Evolutionary conservation across 768 basidiomycete species (phyloP).

Genomic region (Trametes cubensis): DNA sequence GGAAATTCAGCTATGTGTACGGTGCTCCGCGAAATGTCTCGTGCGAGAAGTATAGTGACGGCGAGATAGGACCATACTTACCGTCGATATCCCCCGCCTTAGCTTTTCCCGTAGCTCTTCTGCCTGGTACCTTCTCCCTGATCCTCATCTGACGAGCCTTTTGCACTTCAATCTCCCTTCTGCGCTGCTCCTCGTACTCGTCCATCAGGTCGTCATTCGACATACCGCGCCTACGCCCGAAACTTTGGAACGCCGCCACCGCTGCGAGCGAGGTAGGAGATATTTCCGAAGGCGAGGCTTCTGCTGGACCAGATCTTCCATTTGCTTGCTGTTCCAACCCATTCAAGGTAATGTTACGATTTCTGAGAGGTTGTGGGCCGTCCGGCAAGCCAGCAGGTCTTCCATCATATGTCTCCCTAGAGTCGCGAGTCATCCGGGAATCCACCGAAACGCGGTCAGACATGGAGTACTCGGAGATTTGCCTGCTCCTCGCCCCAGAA

Average conservation of each 20-base stretch:
- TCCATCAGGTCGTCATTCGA: conserved; percentile 58
- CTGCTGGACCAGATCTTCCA: conserved; percentile 13
- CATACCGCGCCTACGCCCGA: conserved; percentile 54
- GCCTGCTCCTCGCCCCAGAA: conserved; percentile 63
- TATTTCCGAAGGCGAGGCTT: conserved; percentile 20
- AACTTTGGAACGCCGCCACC: conserved; percentile 71
- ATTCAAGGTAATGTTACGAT: conserved; percentile 5
- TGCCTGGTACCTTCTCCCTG: conserved; percentile 65
- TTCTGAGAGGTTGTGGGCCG: conserved; percentile 15
- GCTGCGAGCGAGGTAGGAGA: conserved; percentile 45
- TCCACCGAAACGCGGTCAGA: conserved; percentile 54
- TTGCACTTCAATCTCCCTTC: conserved; percentile 65
- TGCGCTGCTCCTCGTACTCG: conserved; percentile 60
- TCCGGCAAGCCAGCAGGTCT: conserved; percentile 45
- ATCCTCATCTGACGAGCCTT: conserved; percentile 69
- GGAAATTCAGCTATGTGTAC: background rate
- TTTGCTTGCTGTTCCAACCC: conserved; percentile 15
- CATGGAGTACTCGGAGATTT: conserved; percentile 52
- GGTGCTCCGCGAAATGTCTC: background rate
- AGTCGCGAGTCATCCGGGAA: conserved; percentile 39
- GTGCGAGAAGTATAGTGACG: background rate
- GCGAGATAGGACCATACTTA: conserved; percentile 38
- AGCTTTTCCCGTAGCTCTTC: conserved; percentile 53
- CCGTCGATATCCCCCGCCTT: conserved; percentile 86
- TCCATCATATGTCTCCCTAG: conserved; percentile 31